phyloP scores from a whole-genome alignment of 1,284 basidiomycete species.

The Sporisorium reilianum region DNA sequence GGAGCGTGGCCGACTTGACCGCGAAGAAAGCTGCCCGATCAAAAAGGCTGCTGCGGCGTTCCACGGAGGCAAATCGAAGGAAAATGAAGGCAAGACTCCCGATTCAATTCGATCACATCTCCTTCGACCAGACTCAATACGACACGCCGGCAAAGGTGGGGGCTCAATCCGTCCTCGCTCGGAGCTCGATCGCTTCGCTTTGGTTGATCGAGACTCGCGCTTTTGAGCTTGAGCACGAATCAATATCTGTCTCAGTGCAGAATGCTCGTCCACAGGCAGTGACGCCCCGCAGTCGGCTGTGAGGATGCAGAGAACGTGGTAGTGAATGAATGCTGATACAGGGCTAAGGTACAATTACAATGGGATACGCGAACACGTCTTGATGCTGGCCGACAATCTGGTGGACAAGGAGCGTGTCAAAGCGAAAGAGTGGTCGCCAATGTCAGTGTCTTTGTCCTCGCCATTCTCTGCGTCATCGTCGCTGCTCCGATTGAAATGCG shows the following conservation, averaged over 20 bases:
- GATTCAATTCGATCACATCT: not conserved
- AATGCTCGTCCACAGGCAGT: not conserved
- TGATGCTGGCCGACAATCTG: not conserved
- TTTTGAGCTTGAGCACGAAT: not conserved
- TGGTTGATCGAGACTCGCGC: not conserved
- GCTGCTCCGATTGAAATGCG: no score
- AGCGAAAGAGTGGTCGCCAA: not conserved
- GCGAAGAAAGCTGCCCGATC: not conserved
- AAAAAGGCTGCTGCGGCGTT: not conserved
- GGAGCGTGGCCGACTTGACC: not conserved
- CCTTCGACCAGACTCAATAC: not conserved
- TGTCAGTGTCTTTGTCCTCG: not conserved
- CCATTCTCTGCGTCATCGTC: not conserved
- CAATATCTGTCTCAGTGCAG: not conserved
- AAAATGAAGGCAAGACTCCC: not conserved
- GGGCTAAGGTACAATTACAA: not conserved
- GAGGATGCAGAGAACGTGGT: not conserved
- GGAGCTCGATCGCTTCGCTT: not conserved
- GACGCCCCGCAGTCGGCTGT: not conserved
- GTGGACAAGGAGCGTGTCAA: not conserved
- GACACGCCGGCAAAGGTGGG: not conserved
- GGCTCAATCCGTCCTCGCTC: not conserved
- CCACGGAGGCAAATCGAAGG: not conserved
- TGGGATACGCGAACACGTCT: not conserved
- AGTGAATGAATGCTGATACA: not conserved